Percentiles rank a stretch among this genome's conserved stretches.
These are phyloP conservation scores for Hansfordia pulvinata DNA, from an alignment of 2,329 filamentous ascomycete species.

Conservation along the genomic window DNA sequence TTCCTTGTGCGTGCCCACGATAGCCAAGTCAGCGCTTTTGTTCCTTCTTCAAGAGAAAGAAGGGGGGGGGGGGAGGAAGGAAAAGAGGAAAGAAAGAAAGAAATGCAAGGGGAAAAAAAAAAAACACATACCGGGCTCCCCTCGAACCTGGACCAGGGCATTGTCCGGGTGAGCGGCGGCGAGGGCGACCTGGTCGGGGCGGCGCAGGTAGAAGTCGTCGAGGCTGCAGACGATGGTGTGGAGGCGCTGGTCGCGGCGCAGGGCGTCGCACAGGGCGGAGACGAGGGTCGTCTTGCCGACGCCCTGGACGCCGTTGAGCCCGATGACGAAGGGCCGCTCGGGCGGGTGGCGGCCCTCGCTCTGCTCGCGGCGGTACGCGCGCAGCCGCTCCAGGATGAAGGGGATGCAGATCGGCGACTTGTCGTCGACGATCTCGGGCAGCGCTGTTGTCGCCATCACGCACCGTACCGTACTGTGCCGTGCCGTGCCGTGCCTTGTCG, in stretches of 20 bases:
- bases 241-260: slow-evolving; percentile 42
- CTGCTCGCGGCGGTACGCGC: slow-evolving; percentile 23
- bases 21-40: too few relatives aligned
- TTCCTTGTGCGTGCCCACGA: slow-evolving; percentile 14
- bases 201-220: slow-evolving; percentile 79
- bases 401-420: slow-evolving; percentile 66
- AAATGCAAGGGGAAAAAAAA: slow-evolving; percentile 5
- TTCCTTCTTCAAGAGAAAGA: not conserved
- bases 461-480: too few relatives aligned
- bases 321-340: slow-evolving; percentile 63
- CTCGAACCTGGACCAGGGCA: slow-evolving; percentile 64
- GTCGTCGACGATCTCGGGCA: slow-evolving; percentile 50
- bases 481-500: too few relatives aligned
- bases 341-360: slow-evolving; percentile 17
- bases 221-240: slow-evolving; percentile 64
- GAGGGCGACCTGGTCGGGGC: slow-evolving; percentile 51
- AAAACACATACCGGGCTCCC: slow-evolving; percentile 52
- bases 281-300: slow-evolving; percentile 88
- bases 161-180: slow-evolving; percentile 55
- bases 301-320: slow-evolving; percentile 83
- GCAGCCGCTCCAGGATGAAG: slow-evolving; percentile 50
- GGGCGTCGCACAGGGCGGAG: slow-evolving; percentile 45
- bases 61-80: not conserved
- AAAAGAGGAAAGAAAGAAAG: slow-evolving; percentile 1
- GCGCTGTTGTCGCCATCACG: not conserved